phyloP scores from a whole-genome alignment of 371 early-diverging fungal species.

The Zychaea mexicana region DNA sequence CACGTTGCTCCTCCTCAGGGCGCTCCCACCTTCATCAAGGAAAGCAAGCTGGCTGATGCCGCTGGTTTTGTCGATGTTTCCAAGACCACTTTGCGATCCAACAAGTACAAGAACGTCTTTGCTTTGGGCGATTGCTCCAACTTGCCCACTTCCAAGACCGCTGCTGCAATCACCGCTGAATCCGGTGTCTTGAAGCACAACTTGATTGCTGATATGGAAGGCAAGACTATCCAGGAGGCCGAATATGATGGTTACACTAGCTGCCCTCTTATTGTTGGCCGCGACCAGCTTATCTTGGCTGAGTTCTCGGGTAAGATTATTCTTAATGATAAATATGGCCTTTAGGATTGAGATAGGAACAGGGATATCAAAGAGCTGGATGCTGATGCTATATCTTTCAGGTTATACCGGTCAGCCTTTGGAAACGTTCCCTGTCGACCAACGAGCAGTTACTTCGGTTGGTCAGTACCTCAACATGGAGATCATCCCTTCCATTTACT shows the following conservation, averaged over 20 bases:
- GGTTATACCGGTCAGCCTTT: slow-evolving; percentile 79
- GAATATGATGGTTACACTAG: slow-evolving; percentile 85
- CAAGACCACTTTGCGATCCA: slow-evolving; percentile 79
- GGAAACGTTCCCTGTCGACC: slow-evolving; percentile 88
- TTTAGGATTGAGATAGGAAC: not conserved
- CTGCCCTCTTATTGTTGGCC: slow-evolving; percentile 78
- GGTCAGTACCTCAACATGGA: slow-evolving; percentile 78
- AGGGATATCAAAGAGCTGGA: not conserved
- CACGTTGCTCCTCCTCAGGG: slow-evolving; percentile 90
- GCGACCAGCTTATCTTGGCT: slow-evolving; percentile 80
- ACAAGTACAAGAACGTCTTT: slow-evolving; percentile 78
- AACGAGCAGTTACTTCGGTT: slow-evolving; percentile 65
- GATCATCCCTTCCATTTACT: slow-evolving; percentile 75
- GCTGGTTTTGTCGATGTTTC: slow-evolving; percentile 89
- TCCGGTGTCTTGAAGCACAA: slow-evolving; percentile 77
- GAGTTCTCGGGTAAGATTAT: slow-evolving; percentile 73
- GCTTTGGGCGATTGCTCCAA: slow-evolving; percentile 84
- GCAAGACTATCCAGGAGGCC: slow-evolving; percentile 42
- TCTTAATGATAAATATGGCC: not conserved
- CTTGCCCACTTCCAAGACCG: slow-evolving; percentile 89
- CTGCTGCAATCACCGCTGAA: slow-evolving; percentile 87
- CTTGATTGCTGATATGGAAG: slow-evolving; percentile 68
- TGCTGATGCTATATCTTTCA: too few species aligned
- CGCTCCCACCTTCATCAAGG: slow-evolving; percentile 77
- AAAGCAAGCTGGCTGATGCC: slow-evolving; percentile 70